Percentiles rank a stretch among this genome's conserved stretches.
Evolutionary conservation across 2,329 filamentous ascomycete species (phyloP).

Genomic region (Bipolaris gigantea): DNA sequence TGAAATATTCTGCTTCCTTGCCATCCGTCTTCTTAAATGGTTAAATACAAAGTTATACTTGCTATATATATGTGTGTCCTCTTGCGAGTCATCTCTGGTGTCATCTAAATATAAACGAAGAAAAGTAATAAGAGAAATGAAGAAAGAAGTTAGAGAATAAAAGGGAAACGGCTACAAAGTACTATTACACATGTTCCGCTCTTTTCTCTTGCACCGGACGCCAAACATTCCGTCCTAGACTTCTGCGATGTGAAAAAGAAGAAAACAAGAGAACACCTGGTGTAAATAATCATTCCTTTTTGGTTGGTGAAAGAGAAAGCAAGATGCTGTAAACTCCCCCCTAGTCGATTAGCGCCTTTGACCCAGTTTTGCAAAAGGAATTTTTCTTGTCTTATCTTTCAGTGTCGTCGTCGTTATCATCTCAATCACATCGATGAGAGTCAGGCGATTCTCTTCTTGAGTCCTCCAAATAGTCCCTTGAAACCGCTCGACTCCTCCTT

Average conservation of each 20-base stretch:
- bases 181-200: constrained; percentile 11
- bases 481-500: constrained; percentile 35
- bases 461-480: constrained; percentile 37
- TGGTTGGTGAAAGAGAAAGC: constrained; percentile 24
- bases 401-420: background rate
- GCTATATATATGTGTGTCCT: constrained; percentile 1
- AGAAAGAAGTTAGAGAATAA: background rate
- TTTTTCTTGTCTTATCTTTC: too few species aligned
- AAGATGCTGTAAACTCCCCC: constrained; percentile 7
- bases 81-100: constrained; percentile 4
- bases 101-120: background rate
- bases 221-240: background rate
- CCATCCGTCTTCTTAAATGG: background rate
- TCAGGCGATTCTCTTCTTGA: constrained; percentile 36
- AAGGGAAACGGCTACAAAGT: background rate
- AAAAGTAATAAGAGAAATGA: background rate
- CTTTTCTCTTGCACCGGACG: background rate
- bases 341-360: constrained; percentile 7
- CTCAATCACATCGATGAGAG: constrained; percentile 1
- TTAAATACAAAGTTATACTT: background rate
- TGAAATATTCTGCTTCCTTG: too few species aligned
- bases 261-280: background rate
- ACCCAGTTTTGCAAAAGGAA: background rate
- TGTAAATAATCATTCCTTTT: background rate
- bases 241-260: background rate